These are phyloP conservation scores for Lomentospora prolificans DNA, from an alignment of 2,329 filamentous ascomycete genomes.

Conservation along the genomic window DNA sequence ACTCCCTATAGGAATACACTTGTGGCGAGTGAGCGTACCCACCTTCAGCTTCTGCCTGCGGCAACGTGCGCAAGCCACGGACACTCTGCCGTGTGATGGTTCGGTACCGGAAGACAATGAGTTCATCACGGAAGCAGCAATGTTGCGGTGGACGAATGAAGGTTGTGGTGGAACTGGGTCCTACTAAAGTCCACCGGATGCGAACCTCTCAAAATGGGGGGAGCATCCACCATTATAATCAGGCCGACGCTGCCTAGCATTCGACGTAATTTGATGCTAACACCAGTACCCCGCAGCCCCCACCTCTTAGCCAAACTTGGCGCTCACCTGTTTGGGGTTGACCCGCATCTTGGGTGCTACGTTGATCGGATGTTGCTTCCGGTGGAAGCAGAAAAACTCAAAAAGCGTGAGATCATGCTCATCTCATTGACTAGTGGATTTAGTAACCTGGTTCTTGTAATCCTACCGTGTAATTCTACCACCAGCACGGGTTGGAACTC, in stretches of 20 bases:
- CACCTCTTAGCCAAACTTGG: background rate
- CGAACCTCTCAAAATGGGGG: background rate
- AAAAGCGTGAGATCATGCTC: too few species aligned
- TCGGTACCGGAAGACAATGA: constrained; percentile 4
- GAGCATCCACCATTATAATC: background rate
- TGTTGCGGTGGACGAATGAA: background rate
- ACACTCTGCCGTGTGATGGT: constrained; percentile 4
- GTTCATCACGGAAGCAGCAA: background rate
- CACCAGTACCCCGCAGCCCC: background rate
- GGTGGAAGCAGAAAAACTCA: constrained; percentile 3
- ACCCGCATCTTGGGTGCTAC: background rate
- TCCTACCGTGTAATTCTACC: too few species aligned
- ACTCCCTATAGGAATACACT: background rate
- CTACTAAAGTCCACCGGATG: constrained; percentile 5
- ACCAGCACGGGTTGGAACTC: too few species aligned
- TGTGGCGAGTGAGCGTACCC: background rate
- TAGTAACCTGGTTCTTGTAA: too few species aligned
- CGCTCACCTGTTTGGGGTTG: background rate
- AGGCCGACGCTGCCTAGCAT: background rate
- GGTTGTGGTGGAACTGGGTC: background rate
- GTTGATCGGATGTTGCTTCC: background rate
- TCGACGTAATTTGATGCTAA: background rate
- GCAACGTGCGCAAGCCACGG: constrained; percentile 9
- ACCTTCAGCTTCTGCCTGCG: constrained; percentile 11
- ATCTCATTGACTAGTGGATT: too few species aligned